A percentile compares a stretch with the other conserved stretches of the same genome.
phyloP scores from a whole-genome alignment of 2,329 filamentous ascomycete genomes.

The Aspergillus niger region DNA sequence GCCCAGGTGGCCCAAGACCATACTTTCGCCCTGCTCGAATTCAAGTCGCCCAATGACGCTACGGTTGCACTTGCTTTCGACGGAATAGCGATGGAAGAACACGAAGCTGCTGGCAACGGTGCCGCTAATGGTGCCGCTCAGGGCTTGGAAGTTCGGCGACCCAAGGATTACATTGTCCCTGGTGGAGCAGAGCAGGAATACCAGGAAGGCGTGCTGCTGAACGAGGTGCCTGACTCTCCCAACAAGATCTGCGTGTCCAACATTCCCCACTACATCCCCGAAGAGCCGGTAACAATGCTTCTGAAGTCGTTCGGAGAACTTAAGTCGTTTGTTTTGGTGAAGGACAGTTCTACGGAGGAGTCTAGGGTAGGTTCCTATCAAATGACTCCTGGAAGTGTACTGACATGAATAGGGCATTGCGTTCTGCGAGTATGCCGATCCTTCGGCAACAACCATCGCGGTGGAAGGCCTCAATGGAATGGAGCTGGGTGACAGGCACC shows the following conservation, averaged over 20 bases:
- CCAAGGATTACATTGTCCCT: constrained; percentile 96
- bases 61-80: constrained; percentile 90
- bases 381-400: neutral
- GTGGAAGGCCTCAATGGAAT: constrained; percentile 91
- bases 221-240: constrained; percentile 82
- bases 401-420: constrained; percentile 71
- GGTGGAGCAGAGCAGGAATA: constrained; percentile 72
- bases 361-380: constrained; percentile 67
- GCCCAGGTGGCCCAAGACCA: constrained; percentile 79
- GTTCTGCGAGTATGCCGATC: constrained; percentile 91
- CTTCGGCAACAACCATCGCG: constrained; percentile 73
- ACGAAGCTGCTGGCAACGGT: constrained; percentile 51
- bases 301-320: constrained; percentile 88
- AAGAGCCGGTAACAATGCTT: constrained; percentile 89
- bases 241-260: constrained; percentile 95
- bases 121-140: constrained; percentile 56
- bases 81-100: constrained; percentile 82
- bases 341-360: constrained; percentile 81
- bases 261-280: constrained; percentile 81
- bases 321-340: constrained; percentile 87
- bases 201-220: constrained; percentile 75
- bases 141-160: constrained; percentile 73
- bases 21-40: constrained; percentile 85
- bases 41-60: constrained; percentile 81
- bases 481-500: constrained; percentile 81